A percentile compares a stretch with the other conserved stretches of the same genome.
Evolutionary conservation across 345 rosid species (phyloP).

Genomic region (Geranium brycei): DNA sequence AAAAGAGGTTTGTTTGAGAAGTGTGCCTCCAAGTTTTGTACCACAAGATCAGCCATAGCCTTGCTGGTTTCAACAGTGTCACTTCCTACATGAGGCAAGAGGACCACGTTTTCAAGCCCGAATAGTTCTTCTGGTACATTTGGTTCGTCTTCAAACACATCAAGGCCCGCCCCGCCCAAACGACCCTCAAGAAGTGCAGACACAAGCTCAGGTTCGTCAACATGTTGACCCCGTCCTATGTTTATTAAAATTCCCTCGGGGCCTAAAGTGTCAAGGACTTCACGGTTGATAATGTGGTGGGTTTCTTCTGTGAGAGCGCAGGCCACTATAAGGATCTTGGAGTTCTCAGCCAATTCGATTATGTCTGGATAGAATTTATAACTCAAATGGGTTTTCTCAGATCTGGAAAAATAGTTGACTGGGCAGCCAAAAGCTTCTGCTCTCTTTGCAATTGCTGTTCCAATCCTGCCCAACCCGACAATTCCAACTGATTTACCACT

Average conservation of each 20-base stretch:
- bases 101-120: background rate
- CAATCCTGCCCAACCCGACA: background rate
- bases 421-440: background rate
- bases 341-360: background rate
- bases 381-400: background rate
- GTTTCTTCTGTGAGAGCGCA: background rate
- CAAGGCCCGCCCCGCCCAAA: background rate
- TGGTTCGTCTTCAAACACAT: background rate
- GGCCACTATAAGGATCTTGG: background rate
- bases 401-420: background rate
- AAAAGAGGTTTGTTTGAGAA: background rate
- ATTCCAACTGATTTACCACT: background rate
- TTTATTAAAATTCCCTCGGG: background rate
- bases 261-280: background rate
- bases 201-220: background rate
- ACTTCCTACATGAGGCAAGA: background rate
- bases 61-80: background rate
- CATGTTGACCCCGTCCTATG: background rate
- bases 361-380: background rate
- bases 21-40: background rate
- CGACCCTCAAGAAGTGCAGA: background rate
- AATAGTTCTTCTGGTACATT: background rate
- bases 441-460: background rate
- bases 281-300: background rate
- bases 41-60: background rate